Conservation (phyloP, 2,329 filamentous ascomycete species). For the Penicillium sp. region DNA sequence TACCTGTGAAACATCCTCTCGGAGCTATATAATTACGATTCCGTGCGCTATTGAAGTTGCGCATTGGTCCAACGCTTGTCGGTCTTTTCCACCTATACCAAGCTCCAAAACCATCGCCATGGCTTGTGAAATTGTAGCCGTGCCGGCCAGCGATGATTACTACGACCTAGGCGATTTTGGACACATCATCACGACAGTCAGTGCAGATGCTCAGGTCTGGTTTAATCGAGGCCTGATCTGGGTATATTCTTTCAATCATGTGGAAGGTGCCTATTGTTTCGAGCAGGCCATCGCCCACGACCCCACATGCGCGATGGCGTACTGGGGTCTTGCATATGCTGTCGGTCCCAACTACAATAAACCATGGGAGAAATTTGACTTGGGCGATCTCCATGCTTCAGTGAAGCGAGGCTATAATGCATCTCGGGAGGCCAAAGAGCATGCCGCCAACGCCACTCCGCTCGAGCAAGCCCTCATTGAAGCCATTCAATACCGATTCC, state of each 20-base stretch:
- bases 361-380: constrained; percentile 52
- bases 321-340: constrained; percentile 54
- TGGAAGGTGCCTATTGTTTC: constrained; percentile 62
- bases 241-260: constrained; percentile 76
- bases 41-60: too few relatives aligned
- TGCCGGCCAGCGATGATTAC: constrained; percentile 27
- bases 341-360: constrained; percentile 58
- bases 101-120: neutral
- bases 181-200: constrained; percentile 58
- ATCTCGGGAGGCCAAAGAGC: constrained; percentile 45
- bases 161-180: constrained; percentile 63
- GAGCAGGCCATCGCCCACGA: constrained; percentile 46
- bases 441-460: constrained; percentile 40
- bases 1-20: too few relatives aligned
- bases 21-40: too few relatives aligned
- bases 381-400: constrained; percentile 40
- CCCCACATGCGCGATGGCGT: constrained; percentile 46
- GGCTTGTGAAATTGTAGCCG: neutral
- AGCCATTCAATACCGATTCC: constrained; percentile 64
- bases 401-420: constrained; percentile 53
- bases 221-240: constrained; percentile 73
- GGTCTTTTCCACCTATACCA: too few relatives aligned
- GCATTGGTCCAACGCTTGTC: too few relatives aligned
- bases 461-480: constrained; percentile 64
- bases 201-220: constrained; percentile 61